Base-by-base conservation (phyloP, 2,329 filamentous ascomycete species). In the Fusarium veterinarium region DNA sequence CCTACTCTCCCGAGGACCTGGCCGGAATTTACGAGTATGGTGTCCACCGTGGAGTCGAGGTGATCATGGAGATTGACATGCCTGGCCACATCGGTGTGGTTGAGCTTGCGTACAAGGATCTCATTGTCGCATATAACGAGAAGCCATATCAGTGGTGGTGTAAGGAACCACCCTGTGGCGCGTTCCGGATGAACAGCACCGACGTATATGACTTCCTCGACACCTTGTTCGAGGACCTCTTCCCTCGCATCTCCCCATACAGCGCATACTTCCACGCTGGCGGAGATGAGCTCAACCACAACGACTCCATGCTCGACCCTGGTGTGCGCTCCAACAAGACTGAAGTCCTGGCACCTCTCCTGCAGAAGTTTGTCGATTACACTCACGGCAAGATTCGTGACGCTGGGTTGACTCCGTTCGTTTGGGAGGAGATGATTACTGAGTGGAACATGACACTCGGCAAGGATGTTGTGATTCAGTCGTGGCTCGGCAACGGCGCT, bases 341-440 rank as follows among this genome's bases (percentile, higher is more conserved):
- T 1, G 81, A 84, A 2, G 87, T 95, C 19, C 84, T 97, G 41
- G 87, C 89, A 77, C 93, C 94, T 4, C 86, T 96, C 28, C 87
- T 97, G 79, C 93, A 97, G 79, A 89, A 87, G 64, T 94, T 97
- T 79, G 84, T 97, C 71, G 88, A 93, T 79, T 87, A 88, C 72
- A 91, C 91, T 76, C 92, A 95, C 80, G 85, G 82, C 35, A 89
- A 91, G 49, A 85, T 96, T 44, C 85, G 89, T 49, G 83, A 86
- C 46, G 85, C 87, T 10, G 91, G 91, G 8, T 83, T 97, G 57
- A 88, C 87, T 9, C 93, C 94, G 0, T 84, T 97, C 28, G 93
- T 95, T 2, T 97, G 95, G 95, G 94, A 97, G 80, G 95, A 97
- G 81, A 94, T 96, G 86, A 85, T 94, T 2, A 84, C 93, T 14